Evolutionary conservation across 139 green algal species (phyloP), one percentile per base, ranked within the genome.

Genomic region (Closterium sp.): DNA sequence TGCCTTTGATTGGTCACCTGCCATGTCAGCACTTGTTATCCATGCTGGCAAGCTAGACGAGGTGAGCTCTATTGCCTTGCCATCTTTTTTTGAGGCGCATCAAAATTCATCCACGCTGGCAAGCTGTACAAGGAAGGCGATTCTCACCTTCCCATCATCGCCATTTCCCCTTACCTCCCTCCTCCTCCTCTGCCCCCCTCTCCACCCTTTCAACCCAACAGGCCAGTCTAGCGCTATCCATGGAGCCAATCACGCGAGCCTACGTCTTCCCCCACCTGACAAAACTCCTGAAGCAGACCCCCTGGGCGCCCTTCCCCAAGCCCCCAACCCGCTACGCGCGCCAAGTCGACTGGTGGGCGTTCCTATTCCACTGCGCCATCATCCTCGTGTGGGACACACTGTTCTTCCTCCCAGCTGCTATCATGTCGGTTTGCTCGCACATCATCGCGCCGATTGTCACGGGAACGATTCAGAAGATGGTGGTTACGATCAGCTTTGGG

Each of bases 31-130:
- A 0, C 89, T 91, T 4, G 89, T 89, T 17, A 31, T 91, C n/a
- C 62, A 91, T n/a, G 89, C 89, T 4, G 89, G 89, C 29, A 91
- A 91, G 30, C 89, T 91, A 2, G 89, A 91, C 2, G 89, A 91
- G 89, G 88, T 90, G 13, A 24, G 62, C 62, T 0, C 0, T 6
- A 13, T 79, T 79, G 13, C 62, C 17, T 79, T 79, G 0, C 62
- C 17, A 79, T 27, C 62, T 6, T 5, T 13, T 24, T 24, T 38
- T 38, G 32, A 38, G 32, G 32, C 32, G 32, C 32, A 38, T 38
- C 32, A 38, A 38, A 4, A 70, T 17, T 70, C 6, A 19, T 70
- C 11, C 45, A 70, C 10, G 45, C 45, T 70, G 6, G 45, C 45
- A 70, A 70, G 42, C 42, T 62, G 5, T 5, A 62, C 7, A 7